Base-by-base conservation (phyloP, 1,284 basidiomycete genomes). In the Naganishia cerealis region DNA sequence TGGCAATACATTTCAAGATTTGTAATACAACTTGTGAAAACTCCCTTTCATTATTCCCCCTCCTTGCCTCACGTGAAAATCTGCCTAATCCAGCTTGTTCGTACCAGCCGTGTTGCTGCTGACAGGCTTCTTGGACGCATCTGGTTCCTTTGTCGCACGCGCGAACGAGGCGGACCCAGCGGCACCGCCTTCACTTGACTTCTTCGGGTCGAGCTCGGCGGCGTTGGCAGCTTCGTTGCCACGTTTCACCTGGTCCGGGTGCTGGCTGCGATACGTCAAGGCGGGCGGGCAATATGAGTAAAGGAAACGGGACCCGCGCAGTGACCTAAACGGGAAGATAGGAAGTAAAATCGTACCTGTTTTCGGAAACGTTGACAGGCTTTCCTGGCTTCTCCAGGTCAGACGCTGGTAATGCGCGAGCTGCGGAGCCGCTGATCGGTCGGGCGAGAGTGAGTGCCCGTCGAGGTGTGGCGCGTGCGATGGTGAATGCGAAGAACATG, bases 141-240 rank as follows among this genome's bases (percentile, higher is more conserved):
- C 55, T 0, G 63, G 53, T 13, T 66, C 63, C 54, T 66, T 66
- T 12, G 61, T 63, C 7, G 50, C 29, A 6, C 50, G 40, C 21
- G 61, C 61, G 54, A 63, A 63, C 50, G 50, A 40, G 6, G 61
- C 38, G 10, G 61, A 63, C 2, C 61, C 61, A 10, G 61, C 61
- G 16, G 33, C 61, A 3, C 61, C 61, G 5, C 50, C 61, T 40
- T 63, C 61, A 33, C 61, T 66, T 10, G 54, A 57, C 18, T 66
- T 66, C 63, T 66, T 66, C 1, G 54, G 63, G 33, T 66, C 54
- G 13, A 66, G 63, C 21, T 66, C 63, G 26, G 42, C 54, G 24
- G 53, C 61, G 39, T 63, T 63, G 50, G 61, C 61, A 18, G 61
- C 50, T n/a, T 63, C 61, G 50, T 63, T 63, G 50, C 61, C 61